Conservation (phyloP, 208 protist species). For the Acanthamoeba royreba region DNA sequence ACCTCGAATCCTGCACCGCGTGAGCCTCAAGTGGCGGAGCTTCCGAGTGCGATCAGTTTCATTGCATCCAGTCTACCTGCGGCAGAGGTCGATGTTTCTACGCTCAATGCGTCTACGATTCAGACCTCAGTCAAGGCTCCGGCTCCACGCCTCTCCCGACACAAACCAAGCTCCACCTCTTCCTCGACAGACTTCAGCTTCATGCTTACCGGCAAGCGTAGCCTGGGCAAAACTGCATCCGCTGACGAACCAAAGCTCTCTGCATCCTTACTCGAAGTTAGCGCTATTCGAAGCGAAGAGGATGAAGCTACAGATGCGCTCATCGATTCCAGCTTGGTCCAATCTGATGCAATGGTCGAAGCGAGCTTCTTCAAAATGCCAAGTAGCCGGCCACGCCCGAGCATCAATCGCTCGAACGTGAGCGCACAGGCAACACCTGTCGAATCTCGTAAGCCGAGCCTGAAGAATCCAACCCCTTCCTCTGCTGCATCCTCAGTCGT, state of each 20-base stretch:
- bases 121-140: background rate
- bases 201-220: background rate
- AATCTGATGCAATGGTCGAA: background rate
- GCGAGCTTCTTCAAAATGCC: background rate
- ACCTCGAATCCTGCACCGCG: background rate
- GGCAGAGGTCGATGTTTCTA: background rate
- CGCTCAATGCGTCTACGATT: background rate
- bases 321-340: background rate
- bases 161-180: no score
- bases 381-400: background rate
- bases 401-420: background rate
- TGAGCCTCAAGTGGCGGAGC: background rate
- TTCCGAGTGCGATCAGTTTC: background rate
- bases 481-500: background rate
- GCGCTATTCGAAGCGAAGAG: background rate
- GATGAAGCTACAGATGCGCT: background rate
- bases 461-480: background rate
- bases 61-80: background rate
- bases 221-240: background rate
- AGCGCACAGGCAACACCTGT: no score
- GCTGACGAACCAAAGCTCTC: background rate
- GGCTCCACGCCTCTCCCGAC: no score
- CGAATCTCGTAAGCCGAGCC: no score
- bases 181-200: no score
- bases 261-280: background rate